These are phyloP conservation scores for Meripilus lineatus DNA, from an alignment of 1,284 basidiomycete species.

Conservation along the genomic window DNA sequence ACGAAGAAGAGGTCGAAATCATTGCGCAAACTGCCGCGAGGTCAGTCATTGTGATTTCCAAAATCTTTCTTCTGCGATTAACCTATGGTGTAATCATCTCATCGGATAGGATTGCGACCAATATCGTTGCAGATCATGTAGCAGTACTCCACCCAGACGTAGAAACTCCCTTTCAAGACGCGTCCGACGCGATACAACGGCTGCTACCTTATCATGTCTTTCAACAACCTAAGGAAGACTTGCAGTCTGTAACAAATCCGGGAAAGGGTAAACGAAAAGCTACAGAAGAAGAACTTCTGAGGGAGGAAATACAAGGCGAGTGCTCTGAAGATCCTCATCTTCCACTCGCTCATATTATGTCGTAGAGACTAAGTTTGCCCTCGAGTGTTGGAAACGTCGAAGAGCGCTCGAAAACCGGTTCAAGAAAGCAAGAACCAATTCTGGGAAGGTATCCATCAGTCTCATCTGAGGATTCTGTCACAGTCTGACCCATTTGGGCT, in stretches of 20 bases:
- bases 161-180: constrained; percentile 60
- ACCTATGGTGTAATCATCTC: background rate
- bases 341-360: constrained; percentile 2
- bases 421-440: constrained; percentile 42
- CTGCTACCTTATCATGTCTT: constrained; percentile 75
- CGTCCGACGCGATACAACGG: constrained; percentile 55
- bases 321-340: constrained; percentile 20
- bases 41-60: constrained; percentile 28
- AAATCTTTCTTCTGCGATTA: constrained; percentile 3
- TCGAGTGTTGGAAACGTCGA: constrained; percentile 58
- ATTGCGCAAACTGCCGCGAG: constrained; percentile 42
- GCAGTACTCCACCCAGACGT: constrained; percentile 56
- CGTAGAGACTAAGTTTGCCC: constrained; percentile 59
- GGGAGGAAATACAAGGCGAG: constrained; percentile 57
- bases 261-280: constrained; percentile 55
- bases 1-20: constrained; percentile 42
- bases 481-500: constrained; percentile 12
- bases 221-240: constrained; percentile 64
- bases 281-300: constrained; percentile 34
- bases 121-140: constrained; percentile 57
- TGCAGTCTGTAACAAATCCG: constrained; percentile 27
- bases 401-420: constrained; percentile 54
- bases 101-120: constrained; percentile 44
- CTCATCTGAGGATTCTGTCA: constrained; percentile 8
- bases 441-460: constrained; percentile 47